Evolutionary conservation across 768 basidiomycete species (phyloP), one percentile per base, ranked within the genome.

Genomic region (Naematelia aurantialba): DNA sequence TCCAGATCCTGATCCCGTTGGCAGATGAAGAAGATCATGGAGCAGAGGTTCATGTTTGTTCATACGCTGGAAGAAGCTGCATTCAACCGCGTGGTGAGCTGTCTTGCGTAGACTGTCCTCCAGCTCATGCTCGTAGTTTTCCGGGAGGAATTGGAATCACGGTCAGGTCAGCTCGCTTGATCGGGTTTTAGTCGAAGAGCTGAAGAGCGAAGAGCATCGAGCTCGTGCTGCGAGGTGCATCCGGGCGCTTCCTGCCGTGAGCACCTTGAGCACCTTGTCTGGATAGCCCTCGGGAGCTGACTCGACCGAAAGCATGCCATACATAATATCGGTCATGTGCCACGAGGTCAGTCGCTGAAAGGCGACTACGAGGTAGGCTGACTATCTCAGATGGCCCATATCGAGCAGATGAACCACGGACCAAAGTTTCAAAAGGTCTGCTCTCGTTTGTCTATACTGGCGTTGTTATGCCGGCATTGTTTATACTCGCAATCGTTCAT

Each of bases 91-190:
- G 68, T 74, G 11, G 72, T 70, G 27, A 51, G 72, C 55, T 45
- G n/a, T 21, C 11, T 3, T 34, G 27, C 42, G 42, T 44, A 12
- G 12, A 44, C 42, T 19, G 19, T 31, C 22, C 21, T 22, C 5
- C 45, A 26, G 11, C 19, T 39, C 8, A 39, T 39, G 34, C 34
- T 39, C 42, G 45, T 26, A 74, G 72, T 74, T 73, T 55, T 73
- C 75, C 4, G 75, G 75, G 0, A 46, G 75, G 50, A 76, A 76
- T 47, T 74, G 73, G 75, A 76, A 76, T 60, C 72, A 74, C 62
- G 75, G 75, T 11, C 70, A 74, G 47, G 70, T 70, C n/a, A 60
- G 57, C 30, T 30, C 2, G 10, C 2, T 1, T 8, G 44, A 10
- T 53, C 11, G n/a, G 5, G 45, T 19, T 53, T 22, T 11, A 45